Evolutionary conservation across 2,329 filamentous ascomycete genomes (phyloP).

Genomic region (Chrysoporthe cubensis): DNA sequence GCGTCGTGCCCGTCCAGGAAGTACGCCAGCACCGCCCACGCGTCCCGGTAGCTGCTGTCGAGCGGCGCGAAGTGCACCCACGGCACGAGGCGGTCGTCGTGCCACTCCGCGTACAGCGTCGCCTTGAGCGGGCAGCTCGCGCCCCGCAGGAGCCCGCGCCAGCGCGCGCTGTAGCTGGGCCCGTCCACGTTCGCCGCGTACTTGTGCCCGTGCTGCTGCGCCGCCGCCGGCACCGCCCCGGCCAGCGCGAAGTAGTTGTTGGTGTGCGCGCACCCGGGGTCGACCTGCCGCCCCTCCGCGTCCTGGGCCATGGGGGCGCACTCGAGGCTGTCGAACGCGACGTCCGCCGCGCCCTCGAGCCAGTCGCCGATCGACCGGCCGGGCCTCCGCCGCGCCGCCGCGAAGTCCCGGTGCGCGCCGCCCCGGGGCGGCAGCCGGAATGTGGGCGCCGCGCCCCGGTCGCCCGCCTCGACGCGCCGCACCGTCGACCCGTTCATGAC

Average conservation of each 20-base stretch:
- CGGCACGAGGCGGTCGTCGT: slow-evolving; percentile 68
- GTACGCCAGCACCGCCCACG: slow-evolving; percentile 68
- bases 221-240: slow-evolving; percentile 45
- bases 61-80: slow-evolving; percentile 77
- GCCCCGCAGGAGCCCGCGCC: slow-evolving; percentile 64
- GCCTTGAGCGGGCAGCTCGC: slow-evolving; percentile 71
- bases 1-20: slow-evolving; percentile 61
- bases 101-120: slow-evolving; percentile 76
- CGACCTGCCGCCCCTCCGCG: not conserved
- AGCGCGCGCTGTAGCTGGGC: slow-evolving; percentile 65
- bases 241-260: slow-evolving; percentile 41
- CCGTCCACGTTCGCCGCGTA: slow-evolving; percentile 74
- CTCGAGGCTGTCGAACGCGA: slow-evolving; percentile 47
- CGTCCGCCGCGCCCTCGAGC: slow-evolving; percentile 45
- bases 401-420: slow-evolving; percentile 48
- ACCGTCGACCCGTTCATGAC: slow-evolving; percentile 71
- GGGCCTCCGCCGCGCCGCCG: slow-evolving; percentile 34
- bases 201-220: slow-evolving; percentile 58
- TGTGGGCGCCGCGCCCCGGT: slow-evolving; percentile 48
- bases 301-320: slow-evolving; percentile 40
- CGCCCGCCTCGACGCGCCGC: slow-evolving; percentile 47
- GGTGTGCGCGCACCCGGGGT: slow-evolving; percentile 45
- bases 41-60: slow-evolving; percentile 68
- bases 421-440: slow-evolving; percentile 52
- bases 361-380: slow-evolving; percentile 44